These are phyloP conservation scores for Vickermania ingenoplastis DNA, from an alignment of 208 protist genomes.

Conservation along the genomic window DNA sequence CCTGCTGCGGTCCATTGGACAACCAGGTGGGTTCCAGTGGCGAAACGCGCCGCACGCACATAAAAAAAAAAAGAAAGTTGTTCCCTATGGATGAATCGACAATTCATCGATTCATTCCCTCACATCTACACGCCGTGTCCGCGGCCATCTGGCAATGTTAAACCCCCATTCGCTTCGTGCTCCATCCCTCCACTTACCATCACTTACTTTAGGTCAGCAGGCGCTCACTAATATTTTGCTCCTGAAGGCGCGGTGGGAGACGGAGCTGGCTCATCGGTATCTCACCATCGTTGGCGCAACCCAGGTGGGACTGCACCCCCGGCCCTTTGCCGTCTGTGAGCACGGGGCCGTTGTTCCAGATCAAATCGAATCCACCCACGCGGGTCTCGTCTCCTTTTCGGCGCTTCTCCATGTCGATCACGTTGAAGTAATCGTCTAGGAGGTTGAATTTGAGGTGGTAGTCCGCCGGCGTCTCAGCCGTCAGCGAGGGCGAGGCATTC, in stretches of 20 bases:
- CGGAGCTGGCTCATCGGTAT: slow-evolving; percentile 81
- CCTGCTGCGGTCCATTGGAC: too few species aligned
- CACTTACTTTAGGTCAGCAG: slow-evolving; percentile 49
- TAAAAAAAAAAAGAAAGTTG: too few species aligned
- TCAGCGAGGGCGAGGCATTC: slow-evolving; percentile 88
- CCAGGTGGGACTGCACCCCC: slow-evolving; percentile 40
- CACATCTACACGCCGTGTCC: too few species aligned
- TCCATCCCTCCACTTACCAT: too few species aligned
- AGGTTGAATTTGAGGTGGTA: slow-evolving; percentile 94
- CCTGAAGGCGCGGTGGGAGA: slow-evolving; percentile 69
- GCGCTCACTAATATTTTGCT: slow-evolving; percentile 58
- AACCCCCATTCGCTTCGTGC: too few species aligned
- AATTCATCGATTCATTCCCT: too few species aligned
- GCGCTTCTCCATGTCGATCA: slow-evolving; percentile 81
- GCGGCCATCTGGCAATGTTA: too few species aligned
- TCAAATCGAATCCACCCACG: slow-evolving; percentile 85
- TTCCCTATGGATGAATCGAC: too few species aligned
- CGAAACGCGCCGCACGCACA: too few species aligned
- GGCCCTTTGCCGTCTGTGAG: not conserved
- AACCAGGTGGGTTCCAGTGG: too few species aligned
- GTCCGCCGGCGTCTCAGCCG: slow-evolving; percentile 90
- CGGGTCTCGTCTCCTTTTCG: slow-evolving; percentile 63
- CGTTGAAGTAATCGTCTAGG: slow-evolving; percentile 89
- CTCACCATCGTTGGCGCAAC: slow-evolving; percentile 77
- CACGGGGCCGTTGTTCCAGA: slow-evolving; percentile 70